Evolutionary conservation across 1,284 basidiomycete species (phyloP), one percentile per base, ranked within the genome.

Genomic region (Macrocystidia cucumis): DNA sequence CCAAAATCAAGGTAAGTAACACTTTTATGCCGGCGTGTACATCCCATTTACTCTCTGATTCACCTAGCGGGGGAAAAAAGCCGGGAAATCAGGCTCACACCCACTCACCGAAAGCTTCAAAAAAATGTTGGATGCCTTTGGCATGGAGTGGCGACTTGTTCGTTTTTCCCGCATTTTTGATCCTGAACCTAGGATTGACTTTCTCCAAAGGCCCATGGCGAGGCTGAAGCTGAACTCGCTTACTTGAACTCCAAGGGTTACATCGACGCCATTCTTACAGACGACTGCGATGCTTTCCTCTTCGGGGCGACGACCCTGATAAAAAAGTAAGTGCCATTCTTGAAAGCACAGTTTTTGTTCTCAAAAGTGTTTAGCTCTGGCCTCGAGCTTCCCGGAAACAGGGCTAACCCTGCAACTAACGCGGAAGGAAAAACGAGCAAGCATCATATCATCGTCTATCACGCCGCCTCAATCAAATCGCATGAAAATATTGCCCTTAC

Each of bases 141-240:
- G 78, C 0, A 68, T 77, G 43, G 71, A 78, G 44, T 77, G 69
- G 65, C 63, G 71, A 51, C 66, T 65, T 51, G 74, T 76, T 43
- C 43, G 67, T 13, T 20, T n/a, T n/a, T 19, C 18, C 22, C 9
- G 19, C 11, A 7, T 18, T 5, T 14, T 6, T 27, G 13, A n/a
- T n/a, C n/a, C n/a, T n/a, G n/a, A n/a, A n/a, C n/a, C n/a, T n/a
- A 16, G 23, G 7, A 24, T 13, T 21, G 17, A n/a, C 32, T 41
- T 17, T 24, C 35, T 20, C 29, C 24, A 9, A 26, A 53, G 52
- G 52, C 54, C 19, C 51, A 49, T n/a, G 51, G 54, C 11, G 52
- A 54, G 39, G 51, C 53, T 5, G 52, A 57, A 31, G 56, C 53
- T 7, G 53, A 59, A 28, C 38, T 59, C 1, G 55, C 56, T 0